Percentiles rank a stretch among this genome's conserved stretches.
These are phyloP conservation scores for Apiotrichum domesticum DNA, from an alignment of 1,284 basidiomycete species.

Conservation along the genomic window DNA sequence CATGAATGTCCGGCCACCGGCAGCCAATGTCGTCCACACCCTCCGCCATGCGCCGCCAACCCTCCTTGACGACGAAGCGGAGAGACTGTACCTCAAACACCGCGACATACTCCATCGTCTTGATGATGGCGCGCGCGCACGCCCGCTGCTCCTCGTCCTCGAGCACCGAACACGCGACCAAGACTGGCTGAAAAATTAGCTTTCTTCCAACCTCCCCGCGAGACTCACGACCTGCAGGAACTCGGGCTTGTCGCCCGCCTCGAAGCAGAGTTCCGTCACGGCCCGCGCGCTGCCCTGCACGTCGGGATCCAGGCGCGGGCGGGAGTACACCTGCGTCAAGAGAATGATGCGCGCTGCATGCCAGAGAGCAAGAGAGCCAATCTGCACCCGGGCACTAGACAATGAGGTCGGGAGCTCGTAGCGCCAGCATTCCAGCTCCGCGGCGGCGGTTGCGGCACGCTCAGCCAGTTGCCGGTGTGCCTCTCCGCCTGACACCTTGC, in stretches of 20 bases:
- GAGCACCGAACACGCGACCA: conserved; percentile 26
- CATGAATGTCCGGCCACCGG: conserved; percentile 27
- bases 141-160: conserved; percentile 12
- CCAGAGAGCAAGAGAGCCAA: conserved; percentile 30
- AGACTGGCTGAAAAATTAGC: conserved; percentile 9
- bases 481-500: not conserved
- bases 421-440: not conserved
- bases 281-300: conserved; percentile 24
- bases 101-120: conserved; percentile 29
- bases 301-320: conserved; percentile 6
- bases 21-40: conserved; percentile 30
- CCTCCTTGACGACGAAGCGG: conserved; percentile 23
- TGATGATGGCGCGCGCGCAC: conserved; percentile 18
- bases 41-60: conserved; percentile 30
- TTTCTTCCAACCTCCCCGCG: too few relatives aligned
- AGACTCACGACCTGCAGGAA: conserved; percentile 24
- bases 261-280: conserved; percentile 21
- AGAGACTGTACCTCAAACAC: conserved; percentile 28
- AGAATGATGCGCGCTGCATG: conserved; percentile 25
- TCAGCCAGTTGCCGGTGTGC: not conserved
- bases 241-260: conserved; percentile 33
- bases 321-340: conserved; percentile 16
- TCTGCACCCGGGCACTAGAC: conserved; percentile 12
- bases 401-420: not conserved
- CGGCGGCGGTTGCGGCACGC: not conserved